A percentile compares a stretch with the other conserved stretches of the same genome.
phyloP scores from a whole-genome alignment of 2,329 filamentous ascomycete genomes.

The Arthrobotrys pseudoclavata region DNA sequence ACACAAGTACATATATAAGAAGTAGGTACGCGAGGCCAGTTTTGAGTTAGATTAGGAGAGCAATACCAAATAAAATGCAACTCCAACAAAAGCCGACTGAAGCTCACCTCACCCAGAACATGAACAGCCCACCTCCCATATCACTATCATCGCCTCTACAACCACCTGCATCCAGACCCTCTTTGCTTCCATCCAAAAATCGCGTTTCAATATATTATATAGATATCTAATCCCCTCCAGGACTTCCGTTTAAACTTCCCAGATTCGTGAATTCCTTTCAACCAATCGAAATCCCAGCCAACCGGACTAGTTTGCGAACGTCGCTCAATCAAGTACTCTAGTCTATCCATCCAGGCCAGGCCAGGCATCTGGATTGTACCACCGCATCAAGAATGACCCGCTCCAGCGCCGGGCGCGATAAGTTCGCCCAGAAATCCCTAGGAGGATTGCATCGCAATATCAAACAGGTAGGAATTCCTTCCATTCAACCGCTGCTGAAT shows the following conservation, averaged over 20 bases:
- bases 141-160: slow-evolving; percentile 8
- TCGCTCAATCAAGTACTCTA: background rate
- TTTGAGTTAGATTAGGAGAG: background rate
- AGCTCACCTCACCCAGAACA: slow-evolving; percentile 9
- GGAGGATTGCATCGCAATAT: slow-evolving; percentile 74
- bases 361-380: background rate
- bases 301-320: background rate
- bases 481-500: background rate
- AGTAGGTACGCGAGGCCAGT: background rate
- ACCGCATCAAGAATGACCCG: slow-evolving; percentile 16
- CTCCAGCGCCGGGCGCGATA: slow-evolving; percentile 26
- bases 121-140: background rate
- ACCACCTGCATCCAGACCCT: background rate
- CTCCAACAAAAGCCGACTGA: slow-evolving; percentile 32
- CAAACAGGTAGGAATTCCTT: slow-evolving; percentile 73
- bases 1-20: background rate
- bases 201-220: slow-evolving; percentile 2
- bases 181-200: background rate
- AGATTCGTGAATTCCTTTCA: background rate
- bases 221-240: background rate
- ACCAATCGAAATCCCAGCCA: background rate
- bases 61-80: slow-evolving; percentile 36
- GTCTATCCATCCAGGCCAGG: background rate
- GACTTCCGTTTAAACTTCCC: background rate
- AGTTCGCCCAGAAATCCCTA: slow-evolving; percentile 72